phyloP scores from a whole-genome alignment of 306 rosid species.

The Morella rubra region DNA sequence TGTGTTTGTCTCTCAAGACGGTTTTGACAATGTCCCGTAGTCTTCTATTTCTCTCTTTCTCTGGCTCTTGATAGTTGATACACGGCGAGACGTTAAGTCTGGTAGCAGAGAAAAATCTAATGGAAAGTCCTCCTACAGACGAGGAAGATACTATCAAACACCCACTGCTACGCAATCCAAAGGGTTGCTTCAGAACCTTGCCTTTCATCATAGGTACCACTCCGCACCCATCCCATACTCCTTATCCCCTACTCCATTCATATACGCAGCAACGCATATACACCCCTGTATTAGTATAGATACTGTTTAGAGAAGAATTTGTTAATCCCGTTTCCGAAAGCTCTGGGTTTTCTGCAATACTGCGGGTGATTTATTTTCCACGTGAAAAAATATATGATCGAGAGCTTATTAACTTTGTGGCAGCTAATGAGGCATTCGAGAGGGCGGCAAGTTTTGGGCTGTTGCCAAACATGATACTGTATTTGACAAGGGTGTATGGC shows the following conservation, averaged over 20 bases:
- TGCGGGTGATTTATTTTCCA: too few species aligned
- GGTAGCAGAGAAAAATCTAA: neutral
- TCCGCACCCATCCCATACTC: neutral
- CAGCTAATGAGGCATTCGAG: constrained; percentile 33
- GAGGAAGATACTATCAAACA: neutral
- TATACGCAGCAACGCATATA: neutral
- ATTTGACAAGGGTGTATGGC: constrained; percentile 27
- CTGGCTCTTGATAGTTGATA: too few species aligned
- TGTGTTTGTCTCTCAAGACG: too few species aligned
- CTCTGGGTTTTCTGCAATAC: neutral
- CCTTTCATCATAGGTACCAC: constrained; percentile 13
- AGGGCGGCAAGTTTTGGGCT: constrained; percentile 23
- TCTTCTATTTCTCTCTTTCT: too few species aligned
- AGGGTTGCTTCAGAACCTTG: constrained; percentile 11
- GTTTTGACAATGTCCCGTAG: too few species aligned
- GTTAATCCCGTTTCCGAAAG: too few species aligned
- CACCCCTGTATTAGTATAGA: neutral
- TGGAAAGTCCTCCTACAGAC: constrained; percentile 2
- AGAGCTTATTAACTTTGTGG: neutral
- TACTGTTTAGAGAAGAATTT: neutral
- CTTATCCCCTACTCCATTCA: too few species aligned
- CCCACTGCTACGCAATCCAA: neutral
- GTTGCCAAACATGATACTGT: constrained; percentile 28
- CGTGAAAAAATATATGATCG: too few species aligned
- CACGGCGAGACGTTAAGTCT: neutral